Evolutionary conservation across 2,329 filamentous ascomycete genomes (phyloP).

Genomic region (Ploettnerulaceae sp.): DNA sequence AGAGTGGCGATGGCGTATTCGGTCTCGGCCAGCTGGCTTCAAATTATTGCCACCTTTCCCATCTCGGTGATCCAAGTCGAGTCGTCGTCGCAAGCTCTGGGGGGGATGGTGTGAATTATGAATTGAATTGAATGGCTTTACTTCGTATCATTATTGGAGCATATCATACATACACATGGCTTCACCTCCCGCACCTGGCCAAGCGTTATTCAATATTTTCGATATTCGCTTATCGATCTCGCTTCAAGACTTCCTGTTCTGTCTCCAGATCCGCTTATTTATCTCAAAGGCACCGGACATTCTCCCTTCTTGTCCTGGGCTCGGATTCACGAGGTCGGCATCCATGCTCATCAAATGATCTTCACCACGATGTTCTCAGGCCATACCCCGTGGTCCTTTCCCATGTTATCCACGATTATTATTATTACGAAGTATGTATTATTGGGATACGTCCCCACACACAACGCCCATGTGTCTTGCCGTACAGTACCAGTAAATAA

Average conservation of each 20-base stretch:
- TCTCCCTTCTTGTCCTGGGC: too few relatives aligned
- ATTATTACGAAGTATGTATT: too few relatives aligned
- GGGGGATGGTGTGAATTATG: too few relatives aligned
- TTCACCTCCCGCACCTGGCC: slow-evolving; percentile 6
- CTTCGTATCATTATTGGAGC: too few relatives aligned
- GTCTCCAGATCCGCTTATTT: background rate
- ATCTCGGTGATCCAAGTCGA: background rate
- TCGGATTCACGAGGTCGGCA: slow-evolving; percentile 4
- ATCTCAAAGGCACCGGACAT: background rate
- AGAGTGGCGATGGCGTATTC: slow-evolving; percentile 8
- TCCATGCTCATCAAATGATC: slow-evolving; percentile 11
- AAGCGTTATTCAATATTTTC: slow-evolving; percentile 7
- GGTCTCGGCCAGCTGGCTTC: slow-evolving; percentile 5
- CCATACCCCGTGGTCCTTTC: slow-evolving; percentile 7
- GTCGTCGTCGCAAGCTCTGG: slow-evolving; percentile 6
- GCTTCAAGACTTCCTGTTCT: slow-evolving; percentile 5
- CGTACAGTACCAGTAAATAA: too few relatives aligned
- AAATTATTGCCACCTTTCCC: slow-evolving; percentile 2
- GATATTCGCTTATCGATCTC: slow-evolving; percentile 2
- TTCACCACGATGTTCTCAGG: slow-evolving; percentile 5
- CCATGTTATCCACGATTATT: too few relatives aligned
- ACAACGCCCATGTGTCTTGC: too few relatives aligned
- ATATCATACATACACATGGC: background rate
- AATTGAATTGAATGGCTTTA: slow-evolving; percentile 9
- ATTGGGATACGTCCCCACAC: too few relatives aligned